Evolutionary conservation across 352 stramenopile genomes (phyloP), one percentile per base, ranked within the genome.

Genomic region (Phytophthora multivora): DNA sequence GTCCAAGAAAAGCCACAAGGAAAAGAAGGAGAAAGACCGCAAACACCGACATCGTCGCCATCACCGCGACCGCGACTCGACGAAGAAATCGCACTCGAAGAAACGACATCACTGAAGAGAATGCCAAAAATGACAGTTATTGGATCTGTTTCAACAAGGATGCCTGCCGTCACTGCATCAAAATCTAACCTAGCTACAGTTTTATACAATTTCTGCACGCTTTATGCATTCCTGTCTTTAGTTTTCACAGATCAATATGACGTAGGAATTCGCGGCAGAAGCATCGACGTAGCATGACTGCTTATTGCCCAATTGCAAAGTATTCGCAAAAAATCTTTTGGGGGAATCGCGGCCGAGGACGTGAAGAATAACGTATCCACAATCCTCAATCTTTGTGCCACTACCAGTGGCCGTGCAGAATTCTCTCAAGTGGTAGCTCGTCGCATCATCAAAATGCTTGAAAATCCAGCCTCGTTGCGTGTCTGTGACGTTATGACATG

Each of bases 1-100:
- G 48, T 68, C 57, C 12, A 71, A 67, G 21, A 80, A 71, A 56
- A 77, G 59, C 1, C 75, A 86, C 43, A 76, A 75, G 40, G 57
- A 75, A 55, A 83, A 69, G 58, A 85, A 84, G 21, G 63, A 85
- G 16, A 77, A 76, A 47, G 66, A 75, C 2, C 79, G 62, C 61
- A 81, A 80, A 36, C 58, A 74, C 41, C 71, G 53, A 13, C 67
- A 54, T 31, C 71, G 46, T 35, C 61, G 45, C 39, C 71, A 75
- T 48, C 51, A 46, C 35, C 62, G 59, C 39, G 61, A 71, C 41
- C 55, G 40, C 31, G 51, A 75, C 39, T 69, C 54, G 18, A 57
- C 69, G 26, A 64, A 66, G 16, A 66, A 71, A 18, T 54, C 43
- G 1, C 45, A 73, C 28, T 51, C 60, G 23, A 79, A 70, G 55